Conservation (phyloP, 345 rosid species). For the Hypericum androsaemum region DNA sequence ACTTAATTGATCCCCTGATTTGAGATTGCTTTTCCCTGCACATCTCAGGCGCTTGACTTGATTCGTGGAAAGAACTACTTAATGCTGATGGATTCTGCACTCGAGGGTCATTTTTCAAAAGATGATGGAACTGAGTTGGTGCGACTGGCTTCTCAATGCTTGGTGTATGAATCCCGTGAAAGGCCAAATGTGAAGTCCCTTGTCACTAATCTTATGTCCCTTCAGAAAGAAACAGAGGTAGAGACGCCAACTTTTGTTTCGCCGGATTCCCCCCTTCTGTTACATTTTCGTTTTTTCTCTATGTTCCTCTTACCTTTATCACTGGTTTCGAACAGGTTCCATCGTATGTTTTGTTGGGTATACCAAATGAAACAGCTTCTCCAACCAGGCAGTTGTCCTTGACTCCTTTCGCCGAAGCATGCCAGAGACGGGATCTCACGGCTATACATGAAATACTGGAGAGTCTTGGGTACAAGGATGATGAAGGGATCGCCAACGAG, state of each 20-base stretch:
- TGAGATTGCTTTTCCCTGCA: background rate
- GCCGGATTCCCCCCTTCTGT: background rate
- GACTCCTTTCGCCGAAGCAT: slow-evolving; percentile 1
- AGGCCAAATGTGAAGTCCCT: slow-evolving; percentile 1
- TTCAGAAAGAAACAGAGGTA: slow-evolving; percentile 3
- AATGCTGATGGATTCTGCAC: slow-evolving; percentile 3
- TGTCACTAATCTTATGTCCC: background rate
- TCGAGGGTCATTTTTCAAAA: slow-evolving; percentile 1
- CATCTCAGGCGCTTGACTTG: slow-evolving; percentile 4
- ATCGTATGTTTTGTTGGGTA: background rate
- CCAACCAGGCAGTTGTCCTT: background rate
- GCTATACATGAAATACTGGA: slow-evolving; percentile 1
- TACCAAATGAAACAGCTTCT: background rate
- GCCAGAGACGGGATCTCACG: slow-evolving; percentile 1
- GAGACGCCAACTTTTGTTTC: background rate
- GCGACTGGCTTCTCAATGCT: background rate
- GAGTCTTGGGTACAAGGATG: slow-evolving; percentile 1
- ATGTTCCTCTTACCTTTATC: background rate
- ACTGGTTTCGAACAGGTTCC: background rate
- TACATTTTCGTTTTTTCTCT: background rate
- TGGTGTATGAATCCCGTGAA: background rate
- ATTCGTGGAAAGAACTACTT: slow-evolving; percentile 3
- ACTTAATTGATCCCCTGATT: no score
- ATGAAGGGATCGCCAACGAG: background rate
- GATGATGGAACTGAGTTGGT: slow-evolving; percentile 1